Base-by-base conservation (phyloP, 1,139 yeast genomes). In the Candida anutae region DNA sequence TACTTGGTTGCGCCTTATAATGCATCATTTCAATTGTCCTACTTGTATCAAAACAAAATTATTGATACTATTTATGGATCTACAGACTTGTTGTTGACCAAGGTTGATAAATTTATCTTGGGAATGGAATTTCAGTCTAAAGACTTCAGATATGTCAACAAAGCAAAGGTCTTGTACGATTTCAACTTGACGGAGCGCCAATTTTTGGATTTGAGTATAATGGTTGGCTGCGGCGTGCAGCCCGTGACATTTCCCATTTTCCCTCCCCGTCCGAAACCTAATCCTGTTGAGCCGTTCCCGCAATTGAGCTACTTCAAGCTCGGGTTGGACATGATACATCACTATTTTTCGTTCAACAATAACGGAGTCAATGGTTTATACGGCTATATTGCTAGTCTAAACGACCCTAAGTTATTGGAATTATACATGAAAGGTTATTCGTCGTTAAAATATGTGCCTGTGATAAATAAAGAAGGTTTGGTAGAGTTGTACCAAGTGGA, bases 41-140 rank as follows among this genome's bases (percentile, higher is more conserved):
- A 84, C 45, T 58, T 88, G 43, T 62, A 69, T 38, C 69, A 67
- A 30, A 65, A 58, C 27, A 64, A 60, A 3, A 53, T 67, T 23
- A 71, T 88, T 31, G 94, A 88, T 51, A 76, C 83, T 1, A 73
- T 88, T 21, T 85, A 77, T 50, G 94, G 94, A 1, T 81, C 95
- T 6, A 77, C 88, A 2, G 97, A 90, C 43, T 65, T 77, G 26
- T 58, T 88, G 27, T 60, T 88, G 48, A 63, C 72, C 11, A 55
- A 61, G 22, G 68, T 82, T 22, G 93, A 81, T 36, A 81, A 74
- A 42, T 76, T 85, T 34, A 77, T 88, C 33, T 54, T 79, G 28
- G 75, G 79, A 14, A 69, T 85, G 68, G 94, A 83, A 38, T 69
- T 76, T 38, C 75, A 69, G 32, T 62, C 69, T 17, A 71, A 69